Base-by-base conservation (phyloP, 148 eudicot genomes). In the Arctostaphylos glauca region DNA sequence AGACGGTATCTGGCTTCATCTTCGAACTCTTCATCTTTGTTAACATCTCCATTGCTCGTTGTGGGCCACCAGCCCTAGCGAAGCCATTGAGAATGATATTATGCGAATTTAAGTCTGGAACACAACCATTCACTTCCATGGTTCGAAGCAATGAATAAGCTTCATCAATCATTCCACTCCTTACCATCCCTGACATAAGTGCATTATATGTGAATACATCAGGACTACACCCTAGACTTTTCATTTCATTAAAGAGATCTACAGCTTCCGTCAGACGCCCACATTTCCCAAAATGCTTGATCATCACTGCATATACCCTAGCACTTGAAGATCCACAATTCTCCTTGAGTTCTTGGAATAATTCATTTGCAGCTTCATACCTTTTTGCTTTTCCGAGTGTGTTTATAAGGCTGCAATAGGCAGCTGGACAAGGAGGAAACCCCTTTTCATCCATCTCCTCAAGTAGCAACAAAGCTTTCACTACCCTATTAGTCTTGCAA, bases 361-460 rank as follows among this genome's bases (percentile, higher is more conserved):
- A 83, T 87, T 96, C 99, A 71, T 90, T 92, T 62, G 99, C 99
- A 86, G 94, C 95, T 81, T 96, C 99, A 85, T 91, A 94, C 15
- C 93, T 94, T 83, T 93, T 96, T 56, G 94, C 93, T 87, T 90
- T 93, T 80, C 99, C 99, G 31, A 96, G 95, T 55, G 88, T 77
- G 77, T 92, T 94, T 78, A 96, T 96, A 85, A 96, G 87, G 85
- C 97, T 96, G 86, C 99, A 96, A 81, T 96, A 96, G 3, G 99
- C 99, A 81, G 99, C 94, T 74, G 99, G 97, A 68, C 95, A 93
- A 48, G 99, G 98, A 58, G 97, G 97, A 81, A 96, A 93, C 67
- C 98, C 95, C 85, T 93, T 92, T 83, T 96, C 99, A 70, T 96
- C 99, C 99, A 96, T 94, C 91, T 96, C 99, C 84, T 96, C 99